Evolutionary conservation across 441 rosid genomes (phyloP).

Genomic region (Omphalea diandra): DNA sequence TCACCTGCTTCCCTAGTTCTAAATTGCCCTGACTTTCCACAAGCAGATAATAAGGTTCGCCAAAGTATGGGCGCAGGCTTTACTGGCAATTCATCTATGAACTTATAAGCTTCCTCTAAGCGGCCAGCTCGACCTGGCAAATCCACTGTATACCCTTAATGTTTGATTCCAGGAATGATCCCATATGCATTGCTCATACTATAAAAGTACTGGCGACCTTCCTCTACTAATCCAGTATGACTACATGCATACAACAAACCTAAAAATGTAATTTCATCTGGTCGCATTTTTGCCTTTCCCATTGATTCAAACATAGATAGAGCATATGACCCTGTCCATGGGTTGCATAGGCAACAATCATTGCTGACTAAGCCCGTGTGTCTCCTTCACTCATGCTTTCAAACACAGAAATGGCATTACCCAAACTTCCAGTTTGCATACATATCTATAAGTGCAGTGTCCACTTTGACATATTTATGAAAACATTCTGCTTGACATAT

Average conservation of each 20-base stretch:
- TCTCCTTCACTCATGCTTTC: constrained; percentile 51
- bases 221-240: constrained; percentile 66
- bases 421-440: constrained; percentile 81
- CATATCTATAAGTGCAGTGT: constrained; percentile 75
- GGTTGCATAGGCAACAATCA: constrained; percentile 72
- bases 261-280: constrained; percentile 75
- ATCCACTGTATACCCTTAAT: constrained; percentile 85
- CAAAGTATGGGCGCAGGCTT: constrained; percentile 65
- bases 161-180: constrained; percentile 60
- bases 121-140: constrained; percentile 73
- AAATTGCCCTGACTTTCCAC: constrained; percentile 57
- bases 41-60: constrained; percentile 75
- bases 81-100: constrained; percentile 58
- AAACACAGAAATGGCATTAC: constrained; percentile 57
- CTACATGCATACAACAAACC: constrained; percentile 77
- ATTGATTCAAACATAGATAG: constrained; percentile 59
- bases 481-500: constrained; percentile 58
- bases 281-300: constrained; percentile 38
- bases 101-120: constrained; percentile 55
- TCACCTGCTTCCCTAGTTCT: constrained; percentile 54
- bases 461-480: constrained; percentile 59
- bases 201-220: constrained; percentile 52
- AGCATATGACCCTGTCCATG: constrained; percentile 61
- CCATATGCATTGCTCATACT: constrained; percentile 42
- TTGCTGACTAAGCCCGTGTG: constrained; percentile 79